Conservation (phyloP, 345 rosid genomes). For the Iberis pinnata region DNA sequence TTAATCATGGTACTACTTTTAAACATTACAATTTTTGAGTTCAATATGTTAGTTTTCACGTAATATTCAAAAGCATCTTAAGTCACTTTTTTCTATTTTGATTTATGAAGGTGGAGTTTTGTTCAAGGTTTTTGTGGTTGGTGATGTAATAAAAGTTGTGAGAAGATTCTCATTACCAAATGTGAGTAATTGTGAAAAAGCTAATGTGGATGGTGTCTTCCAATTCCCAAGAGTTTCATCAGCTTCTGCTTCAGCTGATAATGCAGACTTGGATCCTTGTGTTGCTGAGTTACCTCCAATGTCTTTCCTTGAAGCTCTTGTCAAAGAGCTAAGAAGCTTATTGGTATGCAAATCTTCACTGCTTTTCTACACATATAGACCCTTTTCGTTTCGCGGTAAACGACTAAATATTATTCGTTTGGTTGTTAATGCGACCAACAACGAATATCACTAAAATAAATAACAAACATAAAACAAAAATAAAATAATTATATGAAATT, state of each 20-base stretch:
- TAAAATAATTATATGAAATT: no score
- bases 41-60: conserved; percentile 5
- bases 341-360: conserved; percentile 34
- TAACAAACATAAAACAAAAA: no score
- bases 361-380: background rate
- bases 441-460: no score
- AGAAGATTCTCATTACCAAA: conserved; percentile 83
- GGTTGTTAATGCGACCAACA: no score
- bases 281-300: conserved; percentile 82
- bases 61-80: background rate
- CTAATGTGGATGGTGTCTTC: conserved; percentile 49
- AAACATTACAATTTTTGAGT: no score
- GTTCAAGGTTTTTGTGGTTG: conserved; percentile 74
- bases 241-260: conserved; percentile 81
- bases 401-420: no score
- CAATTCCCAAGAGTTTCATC: conserved; percentile 87
- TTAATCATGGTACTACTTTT: conserved; percentile 98
- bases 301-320: conserved; percentile 73
- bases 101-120: conserved; percentile 63
- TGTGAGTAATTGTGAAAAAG: conserved; percentile 48
- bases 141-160: conserved; percentile 77
- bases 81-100: background rate
- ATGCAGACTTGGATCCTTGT: conserved; percentile 74
- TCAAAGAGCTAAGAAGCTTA: conserved; percentile 66
- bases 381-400: no score